These are phyloP conservation scores for Musa itinerans DNA, from an alignment of 176 grass and related monocot genomes.

Conservation along the genomic window DNA sequence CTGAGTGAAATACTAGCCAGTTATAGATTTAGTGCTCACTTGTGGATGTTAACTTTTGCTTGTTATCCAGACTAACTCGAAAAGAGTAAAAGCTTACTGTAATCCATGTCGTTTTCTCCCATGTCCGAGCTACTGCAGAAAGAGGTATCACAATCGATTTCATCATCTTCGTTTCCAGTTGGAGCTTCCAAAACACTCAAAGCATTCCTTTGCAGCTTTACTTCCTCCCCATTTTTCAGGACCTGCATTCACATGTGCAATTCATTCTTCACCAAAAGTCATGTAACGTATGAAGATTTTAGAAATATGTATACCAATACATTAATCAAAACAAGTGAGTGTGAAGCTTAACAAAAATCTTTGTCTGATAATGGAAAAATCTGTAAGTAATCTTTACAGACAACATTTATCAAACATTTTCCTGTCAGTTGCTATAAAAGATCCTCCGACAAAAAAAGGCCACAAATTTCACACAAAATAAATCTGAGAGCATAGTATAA, in stretches of 20 bases:
- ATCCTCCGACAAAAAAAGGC: too few species aligned
- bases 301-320: not conserved
- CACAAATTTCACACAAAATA: too few species aligned
- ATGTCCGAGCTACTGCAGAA: not conserved
- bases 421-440: not conserved
- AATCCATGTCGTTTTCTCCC: conserved; percentile 1
- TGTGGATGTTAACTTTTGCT: not conserved
- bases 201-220: conserved; percentile 11
- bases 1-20: not conserved
- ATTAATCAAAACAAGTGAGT: not conserved
- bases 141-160: not conserved
- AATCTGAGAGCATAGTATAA: too few species aligned
- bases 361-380: not conserved
- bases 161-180: conserved; percentile 5
- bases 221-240: conserved; percentile 7
- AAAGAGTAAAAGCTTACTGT: not conserved
- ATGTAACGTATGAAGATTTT: not conserved
- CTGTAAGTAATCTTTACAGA: not conserved
- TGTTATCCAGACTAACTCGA: not conserved
- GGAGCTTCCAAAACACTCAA: conserved; percentile 6
- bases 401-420: not conserved
- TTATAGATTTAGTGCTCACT: not conserved
- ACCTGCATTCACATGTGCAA: not conserved
- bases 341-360: not conserved
- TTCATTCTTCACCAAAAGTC: too few species aligned